Conservation (phyloP, 225 moss, liverwort and hornwort genomes). For the Polytrichum formosum region DNA sequence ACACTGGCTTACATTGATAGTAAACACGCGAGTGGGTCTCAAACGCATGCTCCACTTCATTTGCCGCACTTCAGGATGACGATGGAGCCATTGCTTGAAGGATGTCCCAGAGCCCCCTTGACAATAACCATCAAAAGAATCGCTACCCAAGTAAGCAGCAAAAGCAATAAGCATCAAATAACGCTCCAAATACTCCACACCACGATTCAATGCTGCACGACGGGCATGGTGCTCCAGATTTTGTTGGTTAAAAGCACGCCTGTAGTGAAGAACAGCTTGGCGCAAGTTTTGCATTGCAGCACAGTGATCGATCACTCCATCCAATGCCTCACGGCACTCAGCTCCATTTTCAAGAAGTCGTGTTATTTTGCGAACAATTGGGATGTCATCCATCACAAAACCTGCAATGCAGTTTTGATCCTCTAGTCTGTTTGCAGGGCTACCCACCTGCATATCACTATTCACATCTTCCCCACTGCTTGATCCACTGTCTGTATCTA, state of each 20-base stretch:
- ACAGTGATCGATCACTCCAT: slow-evolving; percentile 96
- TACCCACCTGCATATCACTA: slow-evolving; percentile 66
- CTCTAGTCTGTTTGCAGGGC: slow-evolving; percentile 65
- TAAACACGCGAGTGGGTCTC: slow-evolving; percentile 95
- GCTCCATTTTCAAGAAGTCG: slow-evolving; percentile 89
- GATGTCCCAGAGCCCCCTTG: slow-evolving; percentile 68
- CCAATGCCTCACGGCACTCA: slow-evolving; percentile 87
- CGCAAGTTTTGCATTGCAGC: slow-evolving; percentile 99
- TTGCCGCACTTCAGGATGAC: slow-evolving; percentile 97
- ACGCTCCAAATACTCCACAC: slow-evolving; percentile 95
- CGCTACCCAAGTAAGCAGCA: slow-evolving; percentile 91
- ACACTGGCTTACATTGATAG: slow-evolving; percentile 58
- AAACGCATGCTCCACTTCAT: slow-evolving; percentile 99
- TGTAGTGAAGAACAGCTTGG: slow-evolving; percentile 95
- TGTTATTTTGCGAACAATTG: slow-evolving; percentile 96
- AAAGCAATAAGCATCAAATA: slow-evolving; percentile 99
- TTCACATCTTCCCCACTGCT: slow-evolving; percentile 88
- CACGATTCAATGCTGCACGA: slow-evolving; percentile 91
- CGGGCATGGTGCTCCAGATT: slow-evolving; percentile 96
- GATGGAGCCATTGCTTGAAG: slow-evolving; percentile 95
- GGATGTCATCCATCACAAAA: slow-evolving; percentile 99
- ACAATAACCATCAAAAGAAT: slow-evolving; percentile 86
- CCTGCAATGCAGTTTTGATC: slow-evolving; percentile 60
- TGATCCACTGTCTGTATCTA: slow-evolving; percentile 64
- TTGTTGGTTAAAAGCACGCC: slow-evolving; percentile 94